Evolutionary conservation across 371 early-diverging fungal genomes (phyloP), one percentile per base, ranked within the genome.

Genomic region (Mucor circinelloides): DNA sequence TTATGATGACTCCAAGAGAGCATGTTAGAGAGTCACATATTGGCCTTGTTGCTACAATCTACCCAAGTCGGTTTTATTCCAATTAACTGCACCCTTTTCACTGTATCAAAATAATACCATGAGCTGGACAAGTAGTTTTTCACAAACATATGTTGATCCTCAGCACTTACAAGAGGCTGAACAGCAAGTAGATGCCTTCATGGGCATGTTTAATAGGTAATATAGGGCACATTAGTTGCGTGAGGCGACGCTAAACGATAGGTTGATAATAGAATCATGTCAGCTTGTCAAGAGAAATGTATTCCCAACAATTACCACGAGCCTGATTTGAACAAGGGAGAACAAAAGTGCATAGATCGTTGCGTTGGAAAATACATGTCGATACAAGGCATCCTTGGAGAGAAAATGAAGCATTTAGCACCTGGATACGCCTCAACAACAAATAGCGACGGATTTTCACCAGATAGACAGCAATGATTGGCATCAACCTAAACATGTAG

Each of bases 341-440:
- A 98, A 81, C 90, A 93, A 13, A 95, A 95, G 31, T 98, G 98
- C 82, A 85, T 94, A 36, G 97, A 98, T 79, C 91, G 97, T 19
- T 96, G 97, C 69, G 95, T 93, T 31, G 76, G 87, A 58, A 97
- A 97, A 80, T 95, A 88, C 75, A 87, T 93, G 72, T 86, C 91
- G 61, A 89, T 94, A 66, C 91, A 91, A 75, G 84, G 81, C 64
- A 86, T 89, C 38, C 82, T 96, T 66, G 89, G 91, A 31, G 83
- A 88, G 60, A 87, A 87, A 71, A 78, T 93, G 77, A 76, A 88
- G 58, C 74, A 84, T 57, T 74, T 79, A 36, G 80, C 81, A 40
- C 68, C 69, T 62, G 36, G 40, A 21, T 31, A 48, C 34, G 17
- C 58, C 17, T 67, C 64, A 34, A 61, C 25, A 46, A 48, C 61